Conservation (phyloP, 169 alveolate genomes). For the Cryptosporidium muris region DNA sequence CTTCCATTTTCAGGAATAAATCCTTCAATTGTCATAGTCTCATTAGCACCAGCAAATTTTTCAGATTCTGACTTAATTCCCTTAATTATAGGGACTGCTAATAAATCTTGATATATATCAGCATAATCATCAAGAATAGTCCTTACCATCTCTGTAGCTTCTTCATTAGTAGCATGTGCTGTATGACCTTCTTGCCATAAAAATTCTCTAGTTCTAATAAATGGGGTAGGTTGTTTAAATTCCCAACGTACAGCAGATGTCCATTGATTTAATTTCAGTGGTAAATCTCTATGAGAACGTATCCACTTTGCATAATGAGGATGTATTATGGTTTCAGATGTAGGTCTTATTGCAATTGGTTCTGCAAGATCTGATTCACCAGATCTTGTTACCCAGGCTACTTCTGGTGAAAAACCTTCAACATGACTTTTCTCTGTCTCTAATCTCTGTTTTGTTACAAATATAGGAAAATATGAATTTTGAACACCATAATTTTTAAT, state of each 20-base stretch:
- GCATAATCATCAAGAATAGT: constrained; percentile 89
- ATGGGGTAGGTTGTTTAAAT: constrained; percentile 99
- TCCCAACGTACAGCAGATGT: constrained; percentile 99
- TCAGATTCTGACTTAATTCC: constrained; percentile 97
- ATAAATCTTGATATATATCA: constrained; percentile 92
- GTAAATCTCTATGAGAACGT: constrained; percentile 98
- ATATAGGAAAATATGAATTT: constrained; percentile 95
- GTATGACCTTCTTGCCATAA: constrained; percentile 99
- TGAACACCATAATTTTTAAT: constrained; percentile 89
- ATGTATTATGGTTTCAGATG: constrained; percentile 99
- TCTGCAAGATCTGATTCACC: constrained; percentile 93
- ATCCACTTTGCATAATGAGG: constrained; percentile 99
- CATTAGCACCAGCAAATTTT: constrained; percentile 99
- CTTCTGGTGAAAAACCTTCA: constrained; percentile 99
- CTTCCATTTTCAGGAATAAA: constrained; percentile 97
- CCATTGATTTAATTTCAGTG: constrained; percentile 97
- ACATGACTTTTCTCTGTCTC: constrained; percentile 97
- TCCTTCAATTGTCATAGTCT: constrained; percentile 96
- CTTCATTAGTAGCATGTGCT: constrained; percentile 97
- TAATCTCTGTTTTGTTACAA: constrained; percentile 92
- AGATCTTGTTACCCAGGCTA: constrained; percentile 99
- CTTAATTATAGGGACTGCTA: constrained; percentile 98
- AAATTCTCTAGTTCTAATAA: constrained; percentile 99
- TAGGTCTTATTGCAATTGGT: constrained; percentile 98
- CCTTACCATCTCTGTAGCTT: constrained; percentile 91